Base-by-base conservation (phyloP, 306 rosid species). In the Cucurbita moschata region DNA sequence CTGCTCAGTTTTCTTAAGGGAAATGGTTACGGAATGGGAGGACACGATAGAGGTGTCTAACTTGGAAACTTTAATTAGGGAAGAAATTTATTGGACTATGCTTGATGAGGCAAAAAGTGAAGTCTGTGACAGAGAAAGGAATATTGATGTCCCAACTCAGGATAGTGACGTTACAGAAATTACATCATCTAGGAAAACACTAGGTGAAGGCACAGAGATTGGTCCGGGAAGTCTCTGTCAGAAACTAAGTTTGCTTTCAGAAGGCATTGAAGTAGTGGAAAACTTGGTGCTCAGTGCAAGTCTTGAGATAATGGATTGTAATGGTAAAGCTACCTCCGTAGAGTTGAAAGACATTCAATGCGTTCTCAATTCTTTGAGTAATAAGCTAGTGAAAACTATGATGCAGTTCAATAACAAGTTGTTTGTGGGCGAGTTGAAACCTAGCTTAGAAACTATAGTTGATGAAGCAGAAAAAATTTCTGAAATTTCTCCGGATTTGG, bases 21-120 rank as follows among this genome's bases (percentile, higher is more conserved):
- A 79, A 59, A 81, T 78, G 71, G 26, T 84, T 37, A 62, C 80
- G 72, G 84, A 88, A 71, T 87, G 89, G 96, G 61, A 77, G 50
- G 26, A 65, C 72, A 77, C 79, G 35, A 71, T 84, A 71, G 85
- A 81, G 6, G 49, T 61, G 62, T 71, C 71, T 15, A 23, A 26
- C 37, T 49, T 80, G 64, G 84, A 87, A 77, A 83, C 71, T 74
- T 62, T 56, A 23, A 66, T 84, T 10, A 75, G 67, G 67, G 87
- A 88, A 77, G 78, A 86, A 26, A 46, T 87, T 52, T 55, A 53
- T 64, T 82, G 80, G 37, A 77, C 81, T 62, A 74, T 86, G 49
- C 65, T 82, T 71, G 71, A 19, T 44, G 86, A 82, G 81, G 80
- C 82, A 40, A 52, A 79, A 42, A 86, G 74, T 72, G 85, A 85